These are phyloP conservation scores for Capsicum baccatum DNA, from an alignment of 257 asterid genomes.

Conservation along the genomic window DNA sequence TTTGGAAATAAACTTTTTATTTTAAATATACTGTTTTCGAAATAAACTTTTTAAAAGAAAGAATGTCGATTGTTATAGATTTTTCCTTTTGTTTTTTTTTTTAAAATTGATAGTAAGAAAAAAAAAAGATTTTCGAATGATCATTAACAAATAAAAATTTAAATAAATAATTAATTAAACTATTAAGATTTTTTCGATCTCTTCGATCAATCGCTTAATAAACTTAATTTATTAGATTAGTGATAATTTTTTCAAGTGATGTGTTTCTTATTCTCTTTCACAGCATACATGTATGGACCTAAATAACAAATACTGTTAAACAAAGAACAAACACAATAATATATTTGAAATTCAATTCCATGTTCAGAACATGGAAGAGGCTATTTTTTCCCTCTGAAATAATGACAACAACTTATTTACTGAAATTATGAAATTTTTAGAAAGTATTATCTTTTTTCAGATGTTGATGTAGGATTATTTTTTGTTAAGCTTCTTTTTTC, in stretches of 20 bases:
- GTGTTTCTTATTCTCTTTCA: background rate
- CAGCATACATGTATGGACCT: background rate
- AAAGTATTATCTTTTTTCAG: background rate
- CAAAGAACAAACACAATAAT: background rate
- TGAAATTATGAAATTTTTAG: background rate
- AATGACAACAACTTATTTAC: background rate
- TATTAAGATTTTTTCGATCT: no score
- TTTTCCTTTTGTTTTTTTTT: no score
- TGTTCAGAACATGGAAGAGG: background rate
- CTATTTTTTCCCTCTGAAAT: background rate
- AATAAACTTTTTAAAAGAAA: no score
- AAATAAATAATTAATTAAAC: no score
- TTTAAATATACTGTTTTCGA: background rate
- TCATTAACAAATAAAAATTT: no score
- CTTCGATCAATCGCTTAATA: background rate
- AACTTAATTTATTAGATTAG: background rate
- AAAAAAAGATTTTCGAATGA: no score
- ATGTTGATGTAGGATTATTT: background rate
- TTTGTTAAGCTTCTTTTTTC: no score
- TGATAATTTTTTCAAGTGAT: background rate
- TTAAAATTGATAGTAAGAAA: no score
- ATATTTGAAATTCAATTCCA: background rate
- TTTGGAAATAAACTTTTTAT: no score
- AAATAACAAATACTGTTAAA: no score
- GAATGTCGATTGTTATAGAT: no score